Evolutionary conservation across 1,284 basidiomycete genomes (phyloP).

Genomic region (Naganishia sp.): DNA sequence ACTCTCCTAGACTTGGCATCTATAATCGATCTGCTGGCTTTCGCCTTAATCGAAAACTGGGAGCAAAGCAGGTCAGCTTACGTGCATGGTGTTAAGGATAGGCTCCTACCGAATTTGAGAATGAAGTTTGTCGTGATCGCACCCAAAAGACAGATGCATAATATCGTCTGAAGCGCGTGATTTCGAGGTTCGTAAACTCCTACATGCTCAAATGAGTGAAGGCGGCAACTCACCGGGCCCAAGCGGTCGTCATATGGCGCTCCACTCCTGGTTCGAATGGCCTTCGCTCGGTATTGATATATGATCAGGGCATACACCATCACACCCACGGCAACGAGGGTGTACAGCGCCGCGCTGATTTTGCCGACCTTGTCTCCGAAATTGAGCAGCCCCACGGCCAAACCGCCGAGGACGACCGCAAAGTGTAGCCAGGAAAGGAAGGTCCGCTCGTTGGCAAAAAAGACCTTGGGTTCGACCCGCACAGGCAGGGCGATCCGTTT

Average conservation of each 20-base stretch:
- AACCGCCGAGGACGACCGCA: conserved; percentile 86
- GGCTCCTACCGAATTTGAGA: conserved; percentile 55
- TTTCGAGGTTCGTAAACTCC: neutral
- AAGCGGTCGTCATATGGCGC: conserved; percentile 97
- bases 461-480: conserved; percentile 83
- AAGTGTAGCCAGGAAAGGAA: conserved; percentile 97
- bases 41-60: neutral
- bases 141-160: conserved; percentile 81
- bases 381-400: conserved; percentile 94
- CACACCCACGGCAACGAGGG: conserved; percentile 76
- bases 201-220: conserved; percentile 21
- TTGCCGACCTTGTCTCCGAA: conserved; percentile 78
- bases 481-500: conserved; percentile 95
- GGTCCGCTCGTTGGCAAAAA: conserved; percentile 86
- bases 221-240: conserved; percentile 65
- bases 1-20: neutral
- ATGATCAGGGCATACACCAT: conserved; percentile 95
- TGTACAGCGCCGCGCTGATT: conserved; percentile 55
- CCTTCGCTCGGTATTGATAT: conserved; percentile 93
- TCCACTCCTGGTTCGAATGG: conserved; percentile 85
- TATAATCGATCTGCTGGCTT: neutral
- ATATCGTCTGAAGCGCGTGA: conserved; percentile 64
- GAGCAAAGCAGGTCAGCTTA: neutral
- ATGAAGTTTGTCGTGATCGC: conserved; percentile 89
- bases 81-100: too few relatives aligned